These are phyloP conservation scores for Kodamaea neixiangensis DNA, from an alignment of 805 yeast genomes.

Conservation along the genomic window DNA sequence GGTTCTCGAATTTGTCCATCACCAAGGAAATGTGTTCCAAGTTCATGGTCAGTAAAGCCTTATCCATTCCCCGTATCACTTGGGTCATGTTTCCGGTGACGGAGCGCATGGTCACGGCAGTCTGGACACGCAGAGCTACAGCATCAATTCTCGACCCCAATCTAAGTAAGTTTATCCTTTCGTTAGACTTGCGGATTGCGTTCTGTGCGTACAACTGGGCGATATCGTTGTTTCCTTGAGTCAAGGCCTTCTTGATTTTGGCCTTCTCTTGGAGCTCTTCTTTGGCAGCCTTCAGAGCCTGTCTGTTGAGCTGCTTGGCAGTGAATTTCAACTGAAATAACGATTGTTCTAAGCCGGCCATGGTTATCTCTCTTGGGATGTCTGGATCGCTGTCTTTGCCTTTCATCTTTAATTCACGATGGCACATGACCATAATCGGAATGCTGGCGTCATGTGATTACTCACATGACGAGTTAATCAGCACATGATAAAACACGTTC, in stretches of 20 bases:
- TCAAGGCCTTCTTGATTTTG: conserved; percentile 84
- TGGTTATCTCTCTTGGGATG: conserved; percentile 4
- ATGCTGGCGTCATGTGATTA: background rate
- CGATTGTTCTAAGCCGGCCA: conserved; percentile 33
- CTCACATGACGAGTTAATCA: too few species aligned
- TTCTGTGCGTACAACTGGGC: conserved; percentile 94
- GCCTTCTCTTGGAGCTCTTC: conserved; percentile 87
- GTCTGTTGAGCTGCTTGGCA: conserved; percentile 88
- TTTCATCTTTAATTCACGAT: background rate
- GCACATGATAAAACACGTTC: background rate
- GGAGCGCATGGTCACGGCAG: conserved; percentile 96
- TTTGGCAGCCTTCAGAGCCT: conserved; percentile 86
- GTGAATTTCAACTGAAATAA: conserved; percentile 59
- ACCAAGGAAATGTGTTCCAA: conserved; percentile 88
- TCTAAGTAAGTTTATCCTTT: conserved; percentile 75
- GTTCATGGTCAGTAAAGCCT: conserved; percentile 94
- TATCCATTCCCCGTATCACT: conserved; percentile 95
- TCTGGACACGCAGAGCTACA: conserved; percentile 92
- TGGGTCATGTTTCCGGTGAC: conserved; percentile 93
- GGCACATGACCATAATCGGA: background rate
- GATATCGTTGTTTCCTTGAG: conserved; percentile 85
- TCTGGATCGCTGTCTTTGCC: background rate
- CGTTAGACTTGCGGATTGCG: conserved; percentile 90
- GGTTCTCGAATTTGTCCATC: conserved; percentile 96
- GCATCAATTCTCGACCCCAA: conserved; percentile 92